Conservation (phyloP, 2,329 filamentous ascomycete genomes). For the Cytospora paraplurivora region DNA sequence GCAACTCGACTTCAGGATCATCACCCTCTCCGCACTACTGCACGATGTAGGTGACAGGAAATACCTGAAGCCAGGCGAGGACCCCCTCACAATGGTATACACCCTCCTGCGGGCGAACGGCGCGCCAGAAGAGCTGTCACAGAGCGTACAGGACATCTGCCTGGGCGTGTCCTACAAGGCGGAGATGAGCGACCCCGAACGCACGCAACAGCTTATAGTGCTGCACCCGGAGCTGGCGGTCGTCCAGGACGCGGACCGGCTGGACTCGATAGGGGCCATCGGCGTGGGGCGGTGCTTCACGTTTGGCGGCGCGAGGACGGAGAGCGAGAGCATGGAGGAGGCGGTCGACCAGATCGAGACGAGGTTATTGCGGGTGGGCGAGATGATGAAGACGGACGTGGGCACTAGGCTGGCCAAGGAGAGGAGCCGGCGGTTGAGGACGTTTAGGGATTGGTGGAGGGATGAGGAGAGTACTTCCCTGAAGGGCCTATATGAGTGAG, state of each 20-base stretch:
- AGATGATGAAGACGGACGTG: slow-evolving; percentile 64
- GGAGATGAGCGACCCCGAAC: slow-evolving; percentile 67
- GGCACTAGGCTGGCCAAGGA: slow-evolving; percentile 56
- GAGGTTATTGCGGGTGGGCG: slow-evolving; percentile 68
- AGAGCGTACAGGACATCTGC: slow-evolving; percentile 70
- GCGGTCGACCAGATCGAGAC: slow-evolving; percentile 75
- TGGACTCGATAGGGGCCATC: slow-evolving; percentile 89
- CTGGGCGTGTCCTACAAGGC: slow-evolving; percentile 76
- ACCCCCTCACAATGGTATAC: slow-evolving; percentile 57
- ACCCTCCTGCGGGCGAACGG: slow-evolving; percentile 59
- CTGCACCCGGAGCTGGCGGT: slow-evolving; percentile 74
- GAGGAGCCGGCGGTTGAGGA: slow-evolving; percentile 53
- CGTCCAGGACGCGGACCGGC: slow-evolving; percentile 87
- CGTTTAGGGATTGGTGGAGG: slow-evolving; percentile 61
- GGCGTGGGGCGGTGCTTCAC: slow-evolving; percentile 80
- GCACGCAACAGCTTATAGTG: slow-evolving; percentile 62
- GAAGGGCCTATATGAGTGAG: slow-evolving; percentile 6
- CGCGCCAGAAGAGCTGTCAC: slow-evolving; percentile 59
- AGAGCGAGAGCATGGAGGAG: slow-evolving; percentile 57
- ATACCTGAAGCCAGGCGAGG: slow-evolving; percentile 64
- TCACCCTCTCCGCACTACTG: slow-evolving; percentile 73
- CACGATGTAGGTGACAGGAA: slow-evolving; percentile 90
- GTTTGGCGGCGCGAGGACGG: slow-evolving; percentile 67
- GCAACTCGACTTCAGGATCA: slow-evolving; percentile 51
- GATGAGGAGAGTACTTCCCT: slow-evolving; percentile 45